These are phyloP conservation scores for Sporodiniella umbellata DNA, from an alignment of 371 early-diverging fungal species.

Conservation along the genomic window DNA sequence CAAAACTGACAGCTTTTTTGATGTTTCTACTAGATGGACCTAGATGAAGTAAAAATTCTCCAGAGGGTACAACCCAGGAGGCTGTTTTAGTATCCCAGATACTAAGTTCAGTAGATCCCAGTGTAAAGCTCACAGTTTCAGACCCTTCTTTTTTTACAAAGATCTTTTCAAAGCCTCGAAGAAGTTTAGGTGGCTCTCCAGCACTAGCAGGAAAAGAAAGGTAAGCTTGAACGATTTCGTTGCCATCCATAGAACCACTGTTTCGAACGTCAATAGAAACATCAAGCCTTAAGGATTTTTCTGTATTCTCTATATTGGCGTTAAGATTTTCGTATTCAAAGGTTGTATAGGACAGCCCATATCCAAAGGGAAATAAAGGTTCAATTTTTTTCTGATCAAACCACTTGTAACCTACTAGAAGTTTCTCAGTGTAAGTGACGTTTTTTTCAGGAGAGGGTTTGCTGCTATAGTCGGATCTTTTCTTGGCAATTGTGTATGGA, in stretches of 20 bases:
- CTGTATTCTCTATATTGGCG: background rate
- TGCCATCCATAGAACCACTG: slow-evolving; percentile 46
- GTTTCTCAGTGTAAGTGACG: slow-evolving; percentile 46
- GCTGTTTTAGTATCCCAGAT: slow-evolving; percentile 34
- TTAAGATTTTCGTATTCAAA: slow-evolving; percentile 40
- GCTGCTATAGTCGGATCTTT: slow-evolving; percentile 24
- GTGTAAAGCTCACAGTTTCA: slow-evolving; percentile 25
- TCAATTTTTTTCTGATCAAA: slow-evolving; percentile 40
- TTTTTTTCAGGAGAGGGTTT: background rate
- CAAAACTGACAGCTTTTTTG: slow-evolving; percentile 14
- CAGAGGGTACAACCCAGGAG: slow-evolving; percentile 37
- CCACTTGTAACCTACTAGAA: slow-evolving; percentile 52
- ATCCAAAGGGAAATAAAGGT: slow-evolving; percentile 54
- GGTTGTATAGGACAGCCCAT: slow-evolving; percentile 57
- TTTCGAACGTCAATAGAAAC: slow-evolving; percentile 42
- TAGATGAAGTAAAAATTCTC: slow-evolving; percentile 37
- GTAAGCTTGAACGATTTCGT: slow-evolving; percentile 55
- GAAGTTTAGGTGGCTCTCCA: slow-evolving; percentile 44
- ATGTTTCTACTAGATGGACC: slow-evolving; percentile 51
- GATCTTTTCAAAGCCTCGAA: slow-evolving; percentile 53
- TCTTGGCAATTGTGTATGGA: slow-evolving; percentile 51
- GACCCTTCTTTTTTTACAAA: slow-evolving; percentile 21
- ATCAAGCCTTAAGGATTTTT: background rate
- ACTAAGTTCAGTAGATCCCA: slow-evolving; percentile 32
- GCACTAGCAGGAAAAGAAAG: slow-evolving; percentile 42